Percentiles rank a stretch among this genome's conserved stretches.
phyloP scores from a whole-genome alignment of 805 yeast species.

The Blastobotrys robertii region DNA sequence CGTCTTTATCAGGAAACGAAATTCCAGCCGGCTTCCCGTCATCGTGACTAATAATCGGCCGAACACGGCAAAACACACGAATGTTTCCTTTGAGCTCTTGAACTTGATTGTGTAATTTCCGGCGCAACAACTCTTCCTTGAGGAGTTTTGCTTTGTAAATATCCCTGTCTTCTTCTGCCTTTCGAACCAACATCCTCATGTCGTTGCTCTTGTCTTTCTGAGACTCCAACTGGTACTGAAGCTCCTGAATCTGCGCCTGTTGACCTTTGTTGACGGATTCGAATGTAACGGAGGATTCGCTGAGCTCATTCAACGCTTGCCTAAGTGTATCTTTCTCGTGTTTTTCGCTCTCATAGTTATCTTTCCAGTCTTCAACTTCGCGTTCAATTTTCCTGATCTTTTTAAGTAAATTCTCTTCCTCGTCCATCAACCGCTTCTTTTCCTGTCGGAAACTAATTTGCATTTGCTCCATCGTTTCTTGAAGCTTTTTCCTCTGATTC shows the following conservation, averaged over 20 bases:
- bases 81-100: constrained; percentile 90
- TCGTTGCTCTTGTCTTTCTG: constrained; percentile 15
- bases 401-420: constrained; percentile 7
- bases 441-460: constrained; percentile 20
- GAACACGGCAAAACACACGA: constrained; percentile 77
- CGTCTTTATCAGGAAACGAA: constrained; percentile 23
- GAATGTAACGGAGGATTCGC: constrained; percentile 15
- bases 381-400: constrained; percentile 8
- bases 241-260: constrained; percentile 13
- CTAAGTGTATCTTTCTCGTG: constrained; percentile 22
- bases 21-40: constrained; percentile 24
- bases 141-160: constrained; percentile 32
- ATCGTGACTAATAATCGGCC: constrained; percentile 38
- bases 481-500: constrained; percentile 16
- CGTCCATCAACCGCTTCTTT: constrained; percentile 20
- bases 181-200: constrained; percentile 13
- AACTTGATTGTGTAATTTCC: constrained; percentile 58
- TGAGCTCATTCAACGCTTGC: constrained; percentile 24
- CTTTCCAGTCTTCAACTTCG: constrained; percentile 16
- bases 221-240: constrained; percentile 12
- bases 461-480: constrained; percentile 23
- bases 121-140: constrained; percentile 45
- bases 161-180: constrained; percentile 26
- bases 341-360: constrained; percentile 20
- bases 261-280: constrained; percentile 14